phyloP scores from a whole-genome alignment of 257 asterid genomes.

The Solanum sparsipilum region DNA sequence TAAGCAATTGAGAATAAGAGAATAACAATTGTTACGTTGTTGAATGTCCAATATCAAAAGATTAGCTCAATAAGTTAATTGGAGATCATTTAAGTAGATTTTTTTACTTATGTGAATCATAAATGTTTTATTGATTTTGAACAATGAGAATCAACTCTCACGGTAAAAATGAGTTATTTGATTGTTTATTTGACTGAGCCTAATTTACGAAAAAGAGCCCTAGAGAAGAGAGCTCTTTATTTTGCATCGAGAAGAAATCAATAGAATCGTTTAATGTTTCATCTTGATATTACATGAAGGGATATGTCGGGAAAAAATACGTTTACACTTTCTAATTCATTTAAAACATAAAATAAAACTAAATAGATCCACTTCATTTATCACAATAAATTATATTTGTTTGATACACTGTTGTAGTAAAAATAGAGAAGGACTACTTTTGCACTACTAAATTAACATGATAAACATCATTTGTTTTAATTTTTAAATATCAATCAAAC shows the following conservation, averaged over 20 bases:
- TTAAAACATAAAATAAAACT: too few species aligned
- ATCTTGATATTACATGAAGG: neutral
- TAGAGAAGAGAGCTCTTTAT: neutral
- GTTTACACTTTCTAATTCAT: too few species aligned
- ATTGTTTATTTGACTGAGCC: neutral
- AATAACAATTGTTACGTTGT: too few species aligned
- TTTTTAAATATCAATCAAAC: neutral
- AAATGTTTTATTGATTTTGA: too few species aligned
- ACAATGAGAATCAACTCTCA: neutral
- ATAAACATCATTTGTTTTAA: neutral
- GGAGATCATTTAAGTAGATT: neutral
- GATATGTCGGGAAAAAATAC: neutral
- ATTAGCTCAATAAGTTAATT: neutral
- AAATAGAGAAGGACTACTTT: neutral
- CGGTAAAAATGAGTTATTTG: too few species aligned
- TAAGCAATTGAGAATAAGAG: neutral
- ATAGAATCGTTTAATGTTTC: neutral
- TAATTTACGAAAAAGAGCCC: too few species aligned
- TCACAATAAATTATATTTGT: neutral
- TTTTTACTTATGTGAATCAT: neutral
- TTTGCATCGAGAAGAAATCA: neutral
- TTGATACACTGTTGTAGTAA: neutral
- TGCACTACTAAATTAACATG: neutral
- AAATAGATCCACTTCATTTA: too few species aligned
- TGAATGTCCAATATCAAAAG: too few species aligned